Conservation (phyloP, 2,329 filamentous ascomycete genomes). For the Fulvia fulva region DNA sequence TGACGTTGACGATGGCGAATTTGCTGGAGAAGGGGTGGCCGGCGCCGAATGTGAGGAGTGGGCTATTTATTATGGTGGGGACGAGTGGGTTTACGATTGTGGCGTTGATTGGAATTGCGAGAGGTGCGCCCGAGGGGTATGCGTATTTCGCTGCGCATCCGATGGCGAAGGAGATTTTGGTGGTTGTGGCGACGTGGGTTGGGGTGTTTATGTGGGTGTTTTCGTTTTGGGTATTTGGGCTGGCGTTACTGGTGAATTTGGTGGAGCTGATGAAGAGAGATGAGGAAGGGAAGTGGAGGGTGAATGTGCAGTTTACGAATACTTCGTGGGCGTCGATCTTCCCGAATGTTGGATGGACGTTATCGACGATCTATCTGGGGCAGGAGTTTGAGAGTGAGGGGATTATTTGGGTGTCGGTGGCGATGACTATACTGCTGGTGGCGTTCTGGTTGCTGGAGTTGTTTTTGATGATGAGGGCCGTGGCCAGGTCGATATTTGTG, state of each 20-base stretch:
- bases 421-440: constrained; percentile 55
- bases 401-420: constrained; percentile 52
- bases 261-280: constrained; percentile 7
- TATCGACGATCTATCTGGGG: constrained; percentile 57
- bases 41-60: constrained; percentile 36
- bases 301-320: constrained; percentile 16
- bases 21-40: constrained; percentile 45
- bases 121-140: constrained; percentile 21
- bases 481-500: constrained; percentile 36
- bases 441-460: constrained; percentile 52
- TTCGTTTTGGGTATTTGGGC: constrained; percentile 43
- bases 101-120: constrained; percentile 24
- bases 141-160: constrained; percentile 27
- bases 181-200: constrained; percentile 24
- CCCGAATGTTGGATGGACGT: constrained; percentile 61
- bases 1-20: constrained; percentile 40
- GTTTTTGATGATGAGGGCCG: constrained; percentile 47
- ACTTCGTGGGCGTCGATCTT: constrained; percentile 52
- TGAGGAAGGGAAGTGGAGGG: constrained; percentile 12
- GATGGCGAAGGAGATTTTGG: constrained; percentile 18
- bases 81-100: constrained; percentile 31
- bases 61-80: constrained; percentile 52
- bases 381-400: constrained; percentile 48
- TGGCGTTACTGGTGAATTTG: constrained; percentile 19
- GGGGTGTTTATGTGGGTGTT: constrained; percentile 49